Evolutionary conservation across 257 asterid species (phyloP).

Genomic region (Scutellaria barbata): DNA sequence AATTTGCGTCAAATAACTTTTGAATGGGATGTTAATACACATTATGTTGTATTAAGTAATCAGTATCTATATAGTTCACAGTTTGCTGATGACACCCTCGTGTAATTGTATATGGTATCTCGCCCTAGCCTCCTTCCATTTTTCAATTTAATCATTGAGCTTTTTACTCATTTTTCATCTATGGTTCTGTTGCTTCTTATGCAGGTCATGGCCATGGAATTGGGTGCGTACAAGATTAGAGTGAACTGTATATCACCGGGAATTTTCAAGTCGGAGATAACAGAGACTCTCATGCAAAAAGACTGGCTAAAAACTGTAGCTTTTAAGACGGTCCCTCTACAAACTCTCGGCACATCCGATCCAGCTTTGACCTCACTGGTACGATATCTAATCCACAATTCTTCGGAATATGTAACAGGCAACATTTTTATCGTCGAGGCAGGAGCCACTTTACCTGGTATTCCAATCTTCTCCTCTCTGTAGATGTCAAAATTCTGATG

Average conservation of each 20-base stretch:
- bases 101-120: neutral
- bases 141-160: neutral
- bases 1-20: neutral
- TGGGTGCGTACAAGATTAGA: slow-evolving; percentile 42
- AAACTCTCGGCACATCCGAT: slow-evolving; percentile 33
- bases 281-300: slow-evolving; percentile 35
- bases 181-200: neutral
- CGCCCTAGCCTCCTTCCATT: neutral
- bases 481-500: slow-evolving; percentile 1
- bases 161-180: neutral
- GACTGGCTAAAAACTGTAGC: slow-evolving; percentile 39
- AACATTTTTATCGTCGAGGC: slow-evolving; percentile 46
- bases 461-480: slow-evolving; percentile 48
- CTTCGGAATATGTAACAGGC: slow-evolving; percentile 44
- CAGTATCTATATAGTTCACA: neutral
- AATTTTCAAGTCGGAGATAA: slow-evolving; percentile 50
- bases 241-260: slow-evolving; percentile 51
- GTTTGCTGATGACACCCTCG: neutral
- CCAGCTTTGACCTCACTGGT: slow-evolving; percentile 50
- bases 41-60: neutral
- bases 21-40: neutral
- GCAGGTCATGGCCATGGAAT: slow-evolving; percentile 50
- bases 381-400: slow-evolving; percentile 45
- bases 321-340: slow-evolving; percentile 30
- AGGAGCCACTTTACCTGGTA: slow-evolving; percentile 46